phyloP scores from a whole-genome alignment of 2,329 filamentous ascomycete species.

The Penicillium janthinellum region DNA sequence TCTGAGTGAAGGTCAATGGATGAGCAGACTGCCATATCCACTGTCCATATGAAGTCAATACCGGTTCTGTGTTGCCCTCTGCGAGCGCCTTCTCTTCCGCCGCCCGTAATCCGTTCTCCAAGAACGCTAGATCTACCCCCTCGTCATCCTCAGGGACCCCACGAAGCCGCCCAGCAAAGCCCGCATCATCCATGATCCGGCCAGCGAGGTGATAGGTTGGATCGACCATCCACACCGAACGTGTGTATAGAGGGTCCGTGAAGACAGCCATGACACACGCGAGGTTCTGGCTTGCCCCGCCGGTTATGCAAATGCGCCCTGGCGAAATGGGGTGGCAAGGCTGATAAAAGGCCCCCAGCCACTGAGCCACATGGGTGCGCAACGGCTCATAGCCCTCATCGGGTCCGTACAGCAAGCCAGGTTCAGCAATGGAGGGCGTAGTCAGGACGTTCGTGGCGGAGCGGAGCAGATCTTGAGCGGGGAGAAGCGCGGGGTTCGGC shows the following conservation, averaged over 20 bases:
- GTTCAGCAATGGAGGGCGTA: slow-evolving; percentile 59
- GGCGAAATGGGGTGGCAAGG: slow-evolving; percentile 46
- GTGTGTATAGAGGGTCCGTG: slow-evolving; percentile 75
- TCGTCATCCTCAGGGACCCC: slow-evolving; percentile 76
- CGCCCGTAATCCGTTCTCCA: slow-evolving; percentile 55
- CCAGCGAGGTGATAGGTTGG: slow-evolving; percentile 85
- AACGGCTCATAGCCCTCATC: slow-evolving; percentile 74
- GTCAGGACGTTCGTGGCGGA: slow-evolving; percentile 65
- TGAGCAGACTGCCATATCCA: neutral
- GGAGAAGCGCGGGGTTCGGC: slow-evolving; percentile 63
- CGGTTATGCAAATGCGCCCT: slow-evolving; percentile 75
- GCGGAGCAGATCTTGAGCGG: slow-evolving; percentile 61
- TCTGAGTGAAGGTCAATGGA: neutral
- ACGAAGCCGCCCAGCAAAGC: slow-evolving; percentile 67
- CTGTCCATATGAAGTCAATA: slow-evolving; percentile 30
- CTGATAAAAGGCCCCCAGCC: slow-evolving; percentile 68
- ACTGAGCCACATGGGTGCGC: slow-evolving; percentile 67
- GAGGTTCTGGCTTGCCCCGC: slow-evolving; percentile 81
- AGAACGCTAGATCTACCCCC: slow-evolving; percentile 69
- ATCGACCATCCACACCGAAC: slow-evolving; percentile 75
- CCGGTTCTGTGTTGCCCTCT: slow-evolving; percentile 46
- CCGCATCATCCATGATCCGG: slow-evolving; percentile 80
- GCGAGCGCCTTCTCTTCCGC: slow-evolving; percentile 51
- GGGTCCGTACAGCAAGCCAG: slow-evolving; percentile 76
- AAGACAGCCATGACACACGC: slow-evolving; percentile 77